Base-by-base conservation (phyloP, 2,329 filamentous ascomycete genomes). In the Fusarium mangiferae region DNA sequence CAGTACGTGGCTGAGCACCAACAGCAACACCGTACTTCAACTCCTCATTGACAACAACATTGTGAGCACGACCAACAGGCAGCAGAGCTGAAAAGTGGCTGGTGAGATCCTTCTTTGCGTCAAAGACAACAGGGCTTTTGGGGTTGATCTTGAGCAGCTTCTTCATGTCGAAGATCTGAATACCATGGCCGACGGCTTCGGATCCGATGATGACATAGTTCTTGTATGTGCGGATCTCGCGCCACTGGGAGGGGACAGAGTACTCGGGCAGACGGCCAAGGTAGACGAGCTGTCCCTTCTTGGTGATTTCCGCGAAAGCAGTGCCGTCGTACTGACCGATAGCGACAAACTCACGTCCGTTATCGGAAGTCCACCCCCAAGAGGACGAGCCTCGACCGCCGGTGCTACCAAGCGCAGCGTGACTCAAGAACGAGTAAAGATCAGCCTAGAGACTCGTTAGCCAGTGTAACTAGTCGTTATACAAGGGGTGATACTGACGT, bases 141-240 rank as follows among this genome's bases (percentile, higher is more conserved):
- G 85, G 83, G 75, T 87, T 80, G 51, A 89, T 78, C 20, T 80
- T 80, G n/a, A 86, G 77, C 7, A 90, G 83, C 81, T 81, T 90
- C 72, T 82, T 87, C 82, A 91, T 84, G 74, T 92, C 89, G 66
- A 92, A 92, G 78, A 92, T 87, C 79, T 92, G 90, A n/a, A 92
- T 84, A 28, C 88, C 87, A 72, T 91, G 90, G 45, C 81, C 79
- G 12, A 78, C 76, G 2, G 88, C 86, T 72, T 85, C 84, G 26
- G 82, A 83, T 33, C 84, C 84, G 18, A 85, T 83, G 67, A 84
- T 77, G 35, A 77, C 79, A 55, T 80, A 81, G 75, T 82, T 74
- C 58, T 79, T 78, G 66, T 82, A 84, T 4, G 83, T 82, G 35
- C 82, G 81, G 74, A 85, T 84, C 72, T 85, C 84, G 11, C 84